phyloP scores from a whole-genome alignment of 768 basidiomycete genomes.

The Boletales sp. region DNA sequence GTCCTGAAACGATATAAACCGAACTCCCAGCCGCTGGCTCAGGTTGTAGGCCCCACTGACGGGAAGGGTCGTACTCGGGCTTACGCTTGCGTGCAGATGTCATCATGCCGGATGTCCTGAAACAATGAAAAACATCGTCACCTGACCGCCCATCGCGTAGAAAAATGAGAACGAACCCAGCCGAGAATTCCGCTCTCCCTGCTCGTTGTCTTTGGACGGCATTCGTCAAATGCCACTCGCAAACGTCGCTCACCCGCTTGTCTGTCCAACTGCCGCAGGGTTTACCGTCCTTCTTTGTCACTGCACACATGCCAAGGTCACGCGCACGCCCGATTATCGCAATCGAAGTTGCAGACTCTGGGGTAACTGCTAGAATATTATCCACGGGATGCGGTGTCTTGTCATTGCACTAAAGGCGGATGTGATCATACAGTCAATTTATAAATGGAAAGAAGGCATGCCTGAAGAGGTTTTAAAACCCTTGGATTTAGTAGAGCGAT shows the following conservation, averaged over 20 bases:
- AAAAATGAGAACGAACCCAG: conserved; percentile 51
- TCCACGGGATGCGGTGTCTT: conserved; percentile 70
- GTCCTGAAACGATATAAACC: conserved; percentile 82
- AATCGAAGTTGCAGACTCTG: conserved; percentile 75
- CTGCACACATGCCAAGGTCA: conserved; percentile 85
- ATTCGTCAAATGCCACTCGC: conserved; percentile 87
- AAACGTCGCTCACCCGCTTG: conserved; percentile 79
- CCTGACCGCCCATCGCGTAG: not conserved
- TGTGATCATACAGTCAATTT: not conserved
- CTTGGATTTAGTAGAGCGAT: conserved; percentile 86
- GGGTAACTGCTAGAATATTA: conserved; percentile 86
- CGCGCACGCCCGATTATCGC: conserved; percentile 81
- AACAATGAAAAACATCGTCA: not conserved
- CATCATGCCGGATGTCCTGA: conserved; percentile 74
- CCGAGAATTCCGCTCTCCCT: conserved; percentile 80
- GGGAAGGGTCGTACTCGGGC: conserved; percentile 58
- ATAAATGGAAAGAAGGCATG: conserved; percentile 29
- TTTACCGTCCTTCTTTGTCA: conserved; percentile 74
- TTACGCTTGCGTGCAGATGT: conserved; percentile 47
- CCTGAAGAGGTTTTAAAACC: conserved; percentile 84
- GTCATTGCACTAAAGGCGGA: conserved; percentile 22
- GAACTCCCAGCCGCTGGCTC: conserved; percentile 36
- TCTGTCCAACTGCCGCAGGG: conserved; percentile 89
- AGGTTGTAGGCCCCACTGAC: conserved; percentile 76
- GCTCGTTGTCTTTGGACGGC: conserved; percentile 75